phyloP scores from a whole-genome alignment of 192 early-diverging fungal genomes.

The Glomus cerebriforme region DNA sequence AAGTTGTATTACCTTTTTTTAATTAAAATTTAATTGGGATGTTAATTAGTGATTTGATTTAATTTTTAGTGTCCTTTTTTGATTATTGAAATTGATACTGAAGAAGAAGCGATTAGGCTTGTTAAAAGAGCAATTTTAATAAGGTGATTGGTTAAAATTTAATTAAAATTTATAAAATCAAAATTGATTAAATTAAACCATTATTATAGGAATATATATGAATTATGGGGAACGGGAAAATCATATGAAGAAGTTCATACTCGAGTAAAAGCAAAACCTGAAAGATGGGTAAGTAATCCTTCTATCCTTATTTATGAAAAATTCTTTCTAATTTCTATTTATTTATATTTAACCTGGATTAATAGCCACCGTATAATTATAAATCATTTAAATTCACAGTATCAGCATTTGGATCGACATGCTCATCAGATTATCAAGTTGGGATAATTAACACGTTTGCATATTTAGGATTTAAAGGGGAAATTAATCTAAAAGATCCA shows the following conservation, averaged over 20 bases:
- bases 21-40: neutral
- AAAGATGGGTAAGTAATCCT: conserved; percentile 52
- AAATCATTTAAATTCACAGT: conserved; percentile 78
- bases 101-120: conserved; percentile 71
- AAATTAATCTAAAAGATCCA: conserved; percentile 82
- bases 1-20: conserved; percentile 19
- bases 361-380: conserved; percentile 4
- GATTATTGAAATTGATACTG: conserved; percentile 67
- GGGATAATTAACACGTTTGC: conserved; percentile 80
- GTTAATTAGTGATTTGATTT: neutral
- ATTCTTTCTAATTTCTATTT: neutral
- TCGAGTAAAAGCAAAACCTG: conserved; percentile 57
- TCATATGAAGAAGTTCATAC: conserved; percentile 65
- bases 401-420: conserved; percentile 73
- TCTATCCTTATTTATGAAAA: neutral
- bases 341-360: neutral
- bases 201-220: conserved; percentile 64
- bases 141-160: conserved; percentile 50
- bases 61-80: conserved; percentile 76
- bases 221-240: conserved; percentile 72
- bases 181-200: conserved; percentile 6
- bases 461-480: conserved; percentile 83
- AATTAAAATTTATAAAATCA: neutral
- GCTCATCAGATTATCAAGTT: conserved; percentile 73
- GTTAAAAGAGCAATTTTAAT: conserved; percentile 84